Evolutionary conservation across 2,329 filamentous ascomycete species (phyloP), one percentile per base, ranked within the genome.

Genomic region (Aspergillus sp.): DNA sequence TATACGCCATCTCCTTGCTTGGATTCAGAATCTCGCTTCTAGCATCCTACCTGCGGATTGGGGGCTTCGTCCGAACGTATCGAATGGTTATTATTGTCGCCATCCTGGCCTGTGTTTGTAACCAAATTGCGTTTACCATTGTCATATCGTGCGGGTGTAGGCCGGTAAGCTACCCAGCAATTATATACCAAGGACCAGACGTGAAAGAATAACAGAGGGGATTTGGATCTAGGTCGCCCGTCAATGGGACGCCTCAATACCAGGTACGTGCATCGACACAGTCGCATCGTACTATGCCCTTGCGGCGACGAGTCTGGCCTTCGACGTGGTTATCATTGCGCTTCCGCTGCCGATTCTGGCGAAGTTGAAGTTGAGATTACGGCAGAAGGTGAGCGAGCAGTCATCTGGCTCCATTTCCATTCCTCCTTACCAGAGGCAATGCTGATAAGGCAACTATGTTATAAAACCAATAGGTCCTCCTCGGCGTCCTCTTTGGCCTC

Each of bases 11-110:
- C 25, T 65, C 63, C 21, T 52, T 82, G 23, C 70, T 80, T 3
- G 76, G 74, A 1, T 82, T 82, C 66, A 82, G 82, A 55, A 68
- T 80, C 19, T 78, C 79, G 39, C 65, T 82, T 2, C 64, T 82
- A 4, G 64, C 79, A 2, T 79, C 77, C 0, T 82, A 82, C 25
- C 62, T 81, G 0, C 77, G 80, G 1, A 79, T 82, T 45, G 72
- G 67, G 14, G 74, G 80, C 3, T 73, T 78, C 1, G 69, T 72
- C 2, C 69, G 70, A 0, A 40, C 54, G 3, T 78, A 78, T 44
- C 70, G 73, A 25, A 63, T 66, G 6, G 53, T 58, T 11, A 45
- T 45, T 6, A 3, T 23, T 15, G 41, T 21, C 8, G 41, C 19
- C 7, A 25, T 45, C 19, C 6, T 21, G 11, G 41, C 19, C 8